Conservation (phyloP, 108 stramenopile genomes). For the Cyclostephanos invisitatus region DNA sequence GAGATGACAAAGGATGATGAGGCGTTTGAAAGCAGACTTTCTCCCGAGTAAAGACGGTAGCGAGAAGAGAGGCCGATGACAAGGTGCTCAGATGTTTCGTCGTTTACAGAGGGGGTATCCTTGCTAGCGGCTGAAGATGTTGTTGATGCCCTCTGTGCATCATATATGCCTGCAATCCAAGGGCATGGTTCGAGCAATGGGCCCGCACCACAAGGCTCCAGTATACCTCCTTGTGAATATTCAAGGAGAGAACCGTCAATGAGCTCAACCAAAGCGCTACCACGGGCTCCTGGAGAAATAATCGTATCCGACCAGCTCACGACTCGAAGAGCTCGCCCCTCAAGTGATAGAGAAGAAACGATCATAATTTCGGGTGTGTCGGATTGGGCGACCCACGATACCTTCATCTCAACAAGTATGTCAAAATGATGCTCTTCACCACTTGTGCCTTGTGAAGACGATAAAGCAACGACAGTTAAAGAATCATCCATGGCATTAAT, state of each 20-base stretch:
- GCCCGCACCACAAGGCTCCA: constrained; percentile 54
- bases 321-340: constrained; percentile 62
- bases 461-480: constrained; percentile 32
- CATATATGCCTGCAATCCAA: constrained; percentile 72
- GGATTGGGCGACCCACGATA: constrained; percentile 21
- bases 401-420: constrained; percentile 54
- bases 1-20: constrained; percentile 73
- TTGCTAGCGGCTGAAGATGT: constrained; percentile 23
- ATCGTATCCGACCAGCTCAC: constrained; percentile 70
- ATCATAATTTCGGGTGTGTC: constrained; percentile 30
- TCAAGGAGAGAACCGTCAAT: constrained; percentile 68
- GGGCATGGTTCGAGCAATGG: constrained; percentile 81
- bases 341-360: constrained; percentile 41
- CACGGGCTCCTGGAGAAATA: constrained; percentile 25
- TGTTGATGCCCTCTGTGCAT: constrained; percentile 28
- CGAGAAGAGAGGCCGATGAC: constrained; percentile 73
- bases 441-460: constrained; percentile 15
- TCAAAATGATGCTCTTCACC: constrained; percentile 32
- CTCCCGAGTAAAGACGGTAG: constrained; percentile 75
- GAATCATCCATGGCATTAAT: constrained; percentile 32
- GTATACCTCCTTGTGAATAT: constrained; percentile 49
- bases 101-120: constrained; percentile 11
- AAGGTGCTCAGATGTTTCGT: constrained; percentile 39
- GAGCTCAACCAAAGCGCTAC: constrained; percentile 65
- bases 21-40: constrained; percentile 73